Evolutionary conservation across 73 alveolate species (phyloP).

Genomic region (Uronychia setigera): DNA sequence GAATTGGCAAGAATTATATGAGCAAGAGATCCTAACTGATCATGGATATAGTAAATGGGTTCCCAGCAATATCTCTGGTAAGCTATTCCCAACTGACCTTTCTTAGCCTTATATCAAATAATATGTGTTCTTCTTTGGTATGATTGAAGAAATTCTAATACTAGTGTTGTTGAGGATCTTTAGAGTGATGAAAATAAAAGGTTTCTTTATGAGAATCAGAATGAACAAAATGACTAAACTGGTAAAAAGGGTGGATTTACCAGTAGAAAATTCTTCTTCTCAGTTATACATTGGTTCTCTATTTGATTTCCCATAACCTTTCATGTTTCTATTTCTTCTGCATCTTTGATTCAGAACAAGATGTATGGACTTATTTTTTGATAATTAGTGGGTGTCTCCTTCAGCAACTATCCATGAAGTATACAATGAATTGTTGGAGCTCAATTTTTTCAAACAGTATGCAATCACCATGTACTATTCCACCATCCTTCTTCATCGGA

Average conservation of each 20-base stretch:
- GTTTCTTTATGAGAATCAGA: neutral
- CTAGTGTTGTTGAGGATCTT: neutral
- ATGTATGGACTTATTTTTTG: neutral
- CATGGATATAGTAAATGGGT: neutral
- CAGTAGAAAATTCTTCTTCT: neutral
- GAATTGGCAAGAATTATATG: neutral
- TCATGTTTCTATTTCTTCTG: neutral
- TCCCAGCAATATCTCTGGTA: no score
- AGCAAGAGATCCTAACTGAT: neutral
- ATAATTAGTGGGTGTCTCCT: neutral
- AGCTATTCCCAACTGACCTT: no score
- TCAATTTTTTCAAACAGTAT: neutral
- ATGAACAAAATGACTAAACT: neutral
- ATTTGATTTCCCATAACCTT: neutral
- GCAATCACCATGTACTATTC: neutral
- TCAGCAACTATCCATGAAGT: neutral
- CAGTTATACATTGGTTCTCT: neutral
- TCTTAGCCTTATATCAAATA: no score
- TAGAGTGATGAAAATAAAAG: neutral
- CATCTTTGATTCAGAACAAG: neutral
- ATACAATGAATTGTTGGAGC: neutral
- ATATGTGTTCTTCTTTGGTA: neutral
- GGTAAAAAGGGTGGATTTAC: neutral
- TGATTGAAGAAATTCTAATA: neutral
- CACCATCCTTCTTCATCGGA: conserved; percentile 1